Percentiles rank a stretch among this genome's conserved stretches.
Evolutionary conservation across 768 basidiomycete genomes (phyloP).

Genomic region (Pholiota microspora): DNA sequence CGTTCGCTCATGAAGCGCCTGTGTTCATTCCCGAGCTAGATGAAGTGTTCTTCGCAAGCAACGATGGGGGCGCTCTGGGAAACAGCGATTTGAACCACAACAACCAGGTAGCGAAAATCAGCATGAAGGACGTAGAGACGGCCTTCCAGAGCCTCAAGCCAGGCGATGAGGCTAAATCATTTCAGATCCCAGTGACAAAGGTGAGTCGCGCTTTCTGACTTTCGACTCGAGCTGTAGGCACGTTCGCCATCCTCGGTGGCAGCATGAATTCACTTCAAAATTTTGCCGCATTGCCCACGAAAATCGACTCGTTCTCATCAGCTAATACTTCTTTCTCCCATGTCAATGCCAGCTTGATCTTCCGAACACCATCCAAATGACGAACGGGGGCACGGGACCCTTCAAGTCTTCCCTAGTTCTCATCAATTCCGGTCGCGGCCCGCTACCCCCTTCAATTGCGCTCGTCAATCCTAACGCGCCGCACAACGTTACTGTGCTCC

Average conservation of each 20-base stretch:
- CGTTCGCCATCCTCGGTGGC: background rate
- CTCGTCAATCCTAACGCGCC: constrained; percentile 65
- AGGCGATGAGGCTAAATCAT: constrained; percentile 23
- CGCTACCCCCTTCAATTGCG: constrained; percentile 57
- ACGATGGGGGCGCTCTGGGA: constrained; percentile 63
- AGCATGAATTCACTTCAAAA: background rate
- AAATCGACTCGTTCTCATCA: background rate
- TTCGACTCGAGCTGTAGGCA: background rate
- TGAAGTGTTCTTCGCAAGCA: constrained; percentile 71
- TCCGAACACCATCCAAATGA: constrained; percentile 61
- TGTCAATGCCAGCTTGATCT: constrained; percentile 53
- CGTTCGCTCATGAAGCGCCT: constrained; percentile 80
- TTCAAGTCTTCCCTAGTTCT: constrained; percentile 59
- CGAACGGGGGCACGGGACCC: constrained; percentile 67
- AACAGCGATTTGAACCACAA: constrained; percentile 63
- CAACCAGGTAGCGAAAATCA: constrained; percentile 62
- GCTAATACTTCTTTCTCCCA: constrained; percentile 2
- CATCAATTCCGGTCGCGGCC: constrained; percentile 63
- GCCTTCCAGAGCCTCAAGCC: constrained; percentile 35
- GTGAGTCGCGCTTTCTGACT: constrained; percentile 23
- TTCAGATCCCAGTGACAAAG: constrained; percentile 49
- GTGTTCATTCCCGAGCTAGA: constrained; percentile 67
- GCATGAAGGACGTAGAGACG: constrained; percentile 49
- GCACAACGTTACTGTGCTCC: constrained; percentile 62
- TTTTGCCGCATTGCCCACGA: background rate